Conservation (phyloP, 768 basidiomycete species). For the Amyloporia xantha region DNA sequence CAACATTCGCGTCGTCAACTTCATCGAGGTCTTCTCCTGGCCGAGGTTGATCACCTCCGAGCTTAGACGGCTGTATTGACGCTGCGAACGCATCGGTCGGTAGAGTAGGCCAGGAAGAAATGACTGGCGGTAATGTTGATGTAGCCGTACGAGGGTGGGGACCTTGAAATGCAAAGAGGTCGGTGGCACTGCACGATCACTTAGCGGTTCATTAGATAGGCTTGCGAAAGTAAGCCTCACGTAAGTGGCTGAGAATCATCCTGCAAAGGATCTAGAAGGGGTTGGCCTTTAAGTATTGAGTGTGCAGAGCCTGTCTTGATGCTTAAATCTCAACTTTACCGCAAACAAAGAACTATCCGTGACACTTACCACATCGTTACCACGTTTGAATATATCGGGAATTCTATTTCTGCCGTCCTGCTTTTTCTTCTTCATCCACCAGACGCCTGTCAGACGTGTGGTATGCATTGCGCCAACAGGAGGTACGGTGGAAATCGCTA, state of each 20-base stretch:
- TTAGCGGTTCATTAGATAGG: not conserved
- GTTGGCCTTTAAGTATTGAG: constrained; percentile 60
- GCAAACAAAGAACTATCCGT: not conserved
- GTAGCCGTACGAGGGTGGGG: constrained; percentile 46
- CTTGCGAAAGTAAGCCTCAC: constrained; percentile 34
- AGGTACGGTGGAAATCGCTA: constrained; percentile 30
- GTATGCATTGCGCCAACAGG: constrained; percentile 12
- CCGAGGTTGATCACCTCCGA: constrained; percentile 23
- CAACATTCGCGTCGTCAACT: constrained; percentile 43
- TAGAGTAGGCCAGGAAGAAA: constrained; percentile 65
- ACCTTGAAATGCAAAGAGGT: constrained; percentile 77
- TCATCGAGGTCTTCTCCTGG: constrained; percentile 34
- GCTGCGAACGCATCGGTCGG: constrained; percentile 47
- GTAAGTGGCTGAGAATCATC: constrained; percentile 62
- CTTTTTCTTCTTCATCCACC: constrained; percentile 65
- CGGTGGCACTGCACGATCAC: constrained; percentile 49
- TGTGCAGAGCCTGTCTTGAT: constrained; percentile 71
- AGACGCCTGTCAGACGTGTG: constrained; percentile 42
- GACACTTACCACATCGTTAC: constrained; percentile 54
- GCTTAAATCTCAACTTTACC: not conserved
- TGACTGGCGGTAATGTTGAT: constrained; percentile 47
- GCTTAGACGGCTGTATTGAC: constrained; percentile 47
- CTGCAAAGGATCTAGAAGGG: constrained; percentile 62
- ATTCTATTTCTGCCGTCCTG: constrained; percentile 35
- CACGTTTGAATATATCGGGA: constrained; percentile 72